Percentiles rank a stretch among this genome's conserved stretches.
Conservation (phyloP, 1,284 basidiomycete species). For the Boletus mariae region DNA sequence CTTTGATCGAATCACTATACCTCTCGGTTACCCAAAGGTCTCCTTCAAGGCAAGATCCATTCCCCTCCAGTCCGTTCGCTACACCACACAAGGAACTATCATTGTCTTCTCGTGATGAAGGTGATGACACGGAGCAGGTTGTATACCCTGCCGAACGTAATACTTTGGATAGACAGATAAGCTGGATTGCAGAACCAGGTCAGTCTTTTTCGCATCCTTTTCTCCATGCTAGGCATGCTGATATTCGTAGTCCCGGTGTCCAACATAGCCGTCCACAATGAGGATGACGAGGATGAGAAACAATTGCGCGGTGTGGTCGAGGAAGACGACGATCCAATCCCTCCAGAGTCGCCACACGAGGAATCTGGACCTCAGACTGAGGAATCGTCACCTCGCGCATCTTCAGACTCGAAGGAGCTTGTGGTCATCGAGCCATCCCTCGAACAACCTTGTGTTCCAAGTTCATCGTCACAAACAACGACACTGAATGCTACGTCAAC, state of each 20-base stretch:
- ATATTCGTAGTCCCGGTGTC: constrained; percentile 45
- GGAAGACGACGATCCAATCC: constrained; percentile 41
- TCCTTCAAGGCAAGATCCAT: constrained; percentile 51
- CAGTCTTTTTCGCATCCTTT: constrained; percentile 23
- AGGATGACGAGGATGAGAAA: constrained; percentile 47
- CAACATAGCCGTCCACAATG: constrained; percentile 59
- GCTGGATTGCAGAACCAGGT: constrained; percentile 73
- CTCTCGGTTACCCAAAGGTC: constrained; percentile 42
- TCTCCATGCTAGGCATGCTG: constrained; percentile 4
- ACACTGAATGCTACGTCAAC: constrained; percentile 41
- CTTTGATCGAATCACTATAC: constrained; percentile 46
- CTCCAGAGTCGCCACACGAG: constrained; percentile 38
- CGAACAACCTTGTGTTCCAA: constrained; percentile 42
- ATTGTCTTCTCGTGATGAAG: constrained; percentile 48
- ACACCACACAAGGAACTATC: constrained; percentile 61
- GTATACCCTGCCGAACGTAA: constrained; percentile 52
- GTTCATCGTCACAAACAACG: constrained; percentile 45
- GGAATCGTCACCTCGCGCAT: constrained; percentile 48
- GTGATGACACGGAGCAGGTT: constrained; percentile 46
- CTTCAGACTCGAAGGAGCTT: constrained; percentile 51
- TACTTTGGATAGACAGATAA: constrained; percentile 61
- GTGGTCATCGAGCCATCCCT: constrained; percentile 56
- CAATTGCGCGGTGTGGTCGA: constrained; percentile 31
- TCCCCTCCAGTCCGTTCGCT: constrained; percentile 70
- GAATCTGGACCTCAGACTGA: constrained; percentile 38